Evolutionary conservation across 306 rosid genomes (phyloP), one percentile per base, ranked within the genome.

Genomic region (Ammopiptanthus mongolicus): DNA sequence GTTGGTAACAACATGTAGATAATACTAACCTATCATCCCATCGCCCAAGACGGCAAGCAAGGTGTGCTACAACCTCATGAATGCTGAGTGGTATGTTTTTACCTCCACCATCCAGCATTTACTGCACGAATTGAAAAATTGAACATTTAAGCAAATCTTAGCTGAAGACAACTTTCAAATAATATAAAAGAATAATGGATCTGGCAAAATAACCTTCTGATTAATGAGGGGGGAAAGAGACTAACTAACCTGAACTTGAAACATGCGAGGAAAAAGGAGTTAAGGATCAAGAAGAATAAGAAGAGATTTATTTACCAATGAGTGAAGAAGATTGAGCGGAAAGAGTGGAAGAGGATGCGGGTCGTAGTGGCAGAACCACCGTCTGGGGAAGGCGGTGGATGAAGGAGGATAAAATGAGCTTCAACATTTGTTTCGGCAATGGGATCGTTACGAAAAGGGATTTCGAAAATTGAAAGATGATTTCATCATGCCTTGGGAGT

Each of bases 11-110:
- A 73, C 62, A 71, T 15, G 73, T 31, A 64, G 44, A 60, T 34
- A 71, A 42, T 21, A 55, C n/a, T 77, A 63, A 82, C 94, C 90
- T 87, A 69, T 87, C 87, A 80, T 89, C 90, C 91, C 94, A 87
- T 71, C 90, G 80, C 2, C 90, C 91, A 60, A 89, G 90, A 39
- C 63, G 90, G 64, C 83, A 58, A 59, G 88, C 83, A 55, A 89
- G 70, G 79, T 87, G 88, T 68, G 90, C 86, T 37, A 82, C 79
- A 58, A 87, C 78, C 72, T 85, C 91, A 56, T 85, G 91, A 79
- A 78, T 76, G 53, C 70, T 68, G 61, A 19, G 73, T 9, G 90
- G 91, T 67, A 84, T 77, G 46, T 69, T 87, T 74, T 71, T 81
- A 63, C 89, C 85, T 33, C 85, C 85, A 17, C 85, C 78, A 69